Conservation (phyloP, 176 grass and related monocot genomes). For the Themeda triandra region DNA sequence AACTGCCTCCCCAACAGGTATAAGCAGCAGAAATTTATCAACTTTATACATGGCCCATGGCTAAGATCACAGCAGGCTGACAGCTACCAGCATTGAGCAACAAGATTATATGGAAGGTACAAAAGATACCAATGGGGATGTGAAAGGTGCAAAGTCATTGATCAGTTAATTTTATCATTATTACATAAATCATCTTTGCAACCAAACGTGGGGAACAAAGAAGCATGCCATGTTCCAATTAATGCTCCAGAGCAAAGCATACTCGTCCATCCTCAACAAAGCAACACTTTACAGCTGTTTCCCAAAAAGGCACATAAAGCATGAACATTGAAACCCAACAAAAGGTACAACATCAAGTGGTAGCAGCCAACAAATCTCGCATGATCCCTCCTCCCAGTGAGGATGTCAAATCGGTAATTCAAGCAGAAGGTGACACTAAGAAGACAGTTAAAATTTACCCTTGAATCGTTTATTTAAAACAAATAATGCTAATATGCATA, state of each 20-base stretch:
- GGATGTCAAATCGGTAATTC: background rate
- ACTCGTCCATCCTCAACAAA: background rate
- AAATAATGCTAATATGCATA: background rate
- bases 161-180: background rate
- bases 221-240: background rate
- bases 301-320: constrained; percentile 1
- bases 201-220: background rate
- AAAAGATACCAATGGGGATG: background rate
- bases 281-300: constrained; percentile 4
- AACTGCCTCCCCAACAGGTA: background rate
- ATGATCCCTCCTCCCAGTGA: background rate
- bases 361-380: background rate
- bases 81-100: background rate
- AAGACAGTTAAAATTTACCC: background rate
- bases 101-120: background rate
- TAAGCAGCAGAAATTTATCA: background rate
- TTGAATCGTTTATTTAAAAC: background rate
- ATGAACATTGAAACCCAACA: background rate
- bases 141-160: background rate
- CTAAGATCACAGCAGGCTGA: background rate
- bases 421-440: background rate
- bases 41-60: background rate
- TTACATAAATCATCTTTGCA: background rate
- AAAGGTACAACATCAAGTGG: background rate
- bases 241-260: background rate